These are phyloP conservation scores for Rhizopogon sp. DNA, from an alignment of 768 basidiomycete genomes.

Conservation along the genomic window DNA sequence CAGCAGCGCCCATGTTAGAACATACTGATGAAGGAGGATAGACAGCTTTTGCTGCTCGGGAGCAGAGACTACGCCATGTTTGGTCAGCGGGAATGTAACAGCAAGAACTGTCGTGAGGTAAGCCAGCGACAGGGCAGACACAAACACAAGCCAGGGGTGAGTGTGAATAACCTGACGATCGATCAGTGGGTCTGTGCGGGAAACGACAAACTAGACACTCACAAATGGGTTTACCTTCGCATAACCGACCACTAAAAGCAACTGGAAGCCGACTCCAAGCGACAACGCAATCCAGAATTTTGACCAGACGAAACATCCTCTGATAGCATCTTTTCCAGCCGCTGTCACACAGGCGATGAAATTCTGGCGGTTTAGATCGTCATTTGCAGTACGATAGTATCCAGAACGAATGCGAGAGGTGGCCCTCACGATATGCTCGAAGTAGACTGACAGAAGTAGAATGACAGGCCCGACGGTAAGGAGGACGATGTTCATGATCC, in stretches of 20 bases:
- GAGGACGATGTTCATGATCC: slow-evolving; percentile 52
- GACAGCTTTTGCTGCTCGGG: slow-evolving; percentile 45
- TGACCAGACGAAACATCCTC: slow-evolving; percentile 41
- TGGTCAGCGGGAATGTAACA: slow-evolving; percentile 30
- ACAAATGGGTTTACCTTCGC: slow-evolving; percentile 62
- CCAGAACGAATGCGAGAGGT: slow-evolving; percentile 14
- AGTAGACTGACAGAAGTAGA: slow-evolving; percentile 39
- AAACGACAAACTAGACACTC: slow-evolving; percentile 17
- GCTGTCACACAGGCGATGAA: slow-evolving; percentile 15
- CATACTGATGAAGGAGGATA: slow-evolving; percentile 48
- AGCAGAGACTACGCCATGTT: slow-evolving; percentile 15
- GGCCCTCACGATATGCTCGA: slow-evolving; percentile 21
- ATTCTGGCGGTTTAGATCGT: slow-evolving; percentile 3
- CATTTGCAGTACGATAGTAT: slow-evolving; percentile 1
- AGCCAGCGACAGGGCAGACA: slow-evolving; percentile 43
- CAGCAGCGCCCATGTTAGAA: slow-evolving; percentile 56
- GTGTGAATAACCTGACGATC: slow-evolving; percentile 55
- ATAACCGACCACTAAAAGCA: slow-evolving; percentile 42
- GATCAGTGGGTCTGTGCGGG: neutral
- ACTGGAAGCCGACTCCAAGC: slow-evolving; percentile 41
- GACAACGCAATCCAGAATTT: slow-evolving; percentile 61
- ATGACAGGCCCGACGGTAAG: slow-evolving; percentile 61
- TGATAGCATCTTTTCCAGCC: slow-evolving; percentile 21
- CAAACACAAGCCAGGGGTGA: slow-evolving; percentile 44
- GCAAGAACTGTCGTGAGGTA: slow-evolving; percentile 44